A percentile compares a stretch with the other conserved stretches of the same genome.
Evolutionary conservation across 2,329 filamentous ascomycete genomes (phyloP).

Genomic region (Fusarium armeniacum): DNA sequence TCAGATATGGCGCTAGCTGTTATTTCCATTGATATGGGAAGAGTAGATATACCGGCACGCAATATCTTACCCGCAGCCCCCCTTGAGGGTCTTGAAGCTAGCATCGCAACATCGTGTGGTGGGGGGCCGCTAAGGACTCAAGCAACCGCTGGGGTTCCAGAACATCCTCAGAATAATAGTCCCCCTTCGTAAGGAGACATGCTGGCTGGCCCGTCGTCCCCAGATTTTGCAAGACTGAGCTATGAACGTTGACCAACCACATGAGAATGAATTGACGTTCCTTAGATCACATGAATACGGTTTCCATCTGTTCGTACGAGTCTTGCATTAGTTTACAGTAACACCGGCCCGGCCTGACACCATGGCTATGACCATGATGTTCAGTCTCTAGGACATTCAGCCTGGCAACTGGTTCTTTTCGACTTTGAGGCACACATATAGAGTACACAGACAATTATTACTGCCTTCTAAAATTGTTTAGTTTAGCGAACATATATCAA

Average conservation of each 20-base stretch:
- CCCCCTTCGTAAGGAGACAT: constrained; percentile 5
- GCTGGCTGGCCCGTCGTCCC: constrained; percentile 20
- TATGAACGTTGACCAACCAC: constrained; percentile 35
- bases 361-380: background rate
- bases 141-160: constrained; percentile 43
- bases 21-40: background rate
- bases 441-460: background rate
- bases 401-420: constrained; percentile 29
- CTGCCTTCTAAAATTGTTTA: background rate
- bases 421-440: background rate
- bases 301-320: constrained; percentile 38
- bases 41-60: constrained; percentile 12
- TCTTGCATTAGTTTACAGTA: constrained; percentile 3
- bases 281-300: constrained; percentile 32
- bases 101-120: constrained; percentile 23
- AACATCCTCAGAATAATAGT: constrained; percentile 43
- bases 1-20: background rate
- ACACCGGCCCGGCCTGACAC: constrained; percentile 47
- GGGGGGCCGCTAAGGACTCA: constrained; percentile 32
- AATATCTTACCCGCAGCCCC: constrained; percentile 24
- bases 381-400: constrained; percentile 23
- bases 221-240: constrained; percentile 38
- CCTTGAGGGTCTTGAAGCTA: constrained; percentile 22
- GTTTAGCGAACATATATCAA: background rate
- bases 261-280: constrained; percentile 6